phyloP scores from a whole-genome alignment of 257 asterid species.

The Parsonsia alboflavescens region DNA sequence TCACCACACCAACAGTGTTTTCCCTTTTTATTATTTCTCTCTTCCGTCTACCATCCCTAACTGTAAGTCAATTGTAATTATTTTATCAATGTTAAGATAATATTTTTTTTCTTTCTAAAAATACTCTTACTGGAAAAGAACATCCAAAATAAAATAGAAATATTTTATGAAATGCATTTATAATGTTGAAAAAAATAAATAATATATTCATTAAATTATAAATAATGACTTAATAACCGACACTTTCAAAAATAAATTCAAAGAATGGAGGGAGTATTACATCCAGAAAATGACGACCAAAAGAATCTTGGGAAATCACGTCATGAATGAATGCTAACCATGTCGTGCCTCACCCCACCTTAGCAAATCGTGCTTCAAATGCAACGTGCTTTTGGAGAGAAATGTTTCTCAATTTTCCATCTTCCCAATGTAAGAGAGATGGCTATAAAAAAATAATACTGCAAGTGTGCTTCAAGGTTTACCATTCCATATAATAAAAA shows the following conservation, averaged over 20 bases:
- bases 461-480: not conserved
- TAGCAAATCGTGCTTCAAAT: conserved; percentile 17
- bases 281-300: conserved; percentile 19
- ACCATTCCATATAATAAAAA: not conserved
- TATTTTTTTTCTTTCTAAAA: too few species aligned
- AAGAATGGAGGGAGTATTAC: not conserved
- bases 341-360: conserved; percentile 7
- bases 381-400: conserved; percentile 5
- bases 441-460: not conserved
- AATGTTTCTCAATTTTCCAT: not conserved
- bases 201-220: too few species aligned
- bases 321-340: conserved; percentile 7
- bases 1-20: not conserved
- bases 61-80: too few species aligned
- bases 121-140: too few species aligned
- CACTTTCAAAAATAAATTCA: too few species aligned
- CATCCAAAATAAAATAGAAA: too few species aligned
- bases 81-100: too few species aligned
- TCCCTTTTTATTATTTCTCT: conserved; percentile 2
- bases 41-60: too few species aligned
- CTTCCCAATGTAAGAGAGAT: not conserved
- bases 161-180: too few species aligned
- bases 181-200: too few species aligned
- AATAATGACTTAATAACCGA: not conserved
- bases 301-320: conserved; percentile 15